Evolutionary conservation across 139 green algal species (phyloP).

Genomic region (Zygnema cylindricum): DNA sequence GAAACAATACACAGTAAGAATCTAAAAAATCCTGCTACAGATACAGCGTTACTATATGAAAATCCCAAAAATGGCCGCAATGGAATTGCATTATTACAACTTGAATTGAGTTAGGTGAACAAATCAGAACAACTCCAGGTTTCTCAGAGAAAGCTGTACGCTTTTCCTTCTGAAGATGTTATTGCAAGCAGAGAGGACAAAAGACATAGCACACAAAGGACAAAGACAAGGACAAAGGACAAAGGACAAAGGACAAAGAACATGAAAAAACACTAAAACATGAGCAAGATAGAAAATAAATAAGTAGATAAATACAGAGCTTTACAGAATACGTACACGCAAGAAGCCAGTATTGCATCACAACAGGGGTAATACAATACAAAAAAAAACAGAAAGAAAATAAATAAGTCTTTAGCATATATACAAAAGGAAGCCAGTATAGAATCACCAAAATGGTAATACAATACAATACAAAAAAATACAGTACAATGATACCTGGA

Average conservation of each 20-base stretch:
- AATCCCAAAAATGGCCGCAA: too few relatives aligned
- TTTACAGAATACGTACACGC: background rate
- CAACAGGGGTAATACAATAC: background rate
- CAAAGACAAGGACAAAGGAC: too few relatives aligned
- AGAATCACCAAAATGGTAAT: background rate
- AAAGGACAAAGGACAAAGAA: too few relatives aligned
- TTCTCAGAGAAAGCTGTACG: too few relatives aligned
- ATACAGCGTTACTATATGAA: too few relatives aligned
- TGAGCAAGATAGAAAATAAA: background rate
- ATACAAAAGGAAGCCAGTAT: background rate
- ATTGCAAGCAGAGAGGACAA: background rate
- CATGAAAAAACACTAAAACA: background rate
- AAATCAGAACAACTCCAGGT: too few relatives aligned
- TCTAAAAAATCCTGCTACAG: too few relatives aligned
- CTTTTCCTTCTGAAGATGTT: background rate
- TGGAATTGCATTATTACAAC: too few relatives aligned
- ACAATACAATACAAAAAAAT: background rate
- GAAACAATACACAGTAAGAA: too few relatives aligned
- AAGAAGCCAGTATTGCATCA: slow-evolving; percentile 4
- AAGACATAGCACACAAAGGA: background rate
- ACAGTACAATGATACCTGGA: slow-evolving; percentile 2
- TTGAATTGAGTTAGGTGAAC: too few relatives aligned
- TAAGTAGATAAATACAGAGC: background rate
- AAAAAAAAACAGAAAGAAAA: background rate
- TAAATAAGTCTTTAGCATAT: background rate